phyloP scores from a whole-genome alignment of 164 flowering plant species.

The Houttuynia cordata region DNA sequence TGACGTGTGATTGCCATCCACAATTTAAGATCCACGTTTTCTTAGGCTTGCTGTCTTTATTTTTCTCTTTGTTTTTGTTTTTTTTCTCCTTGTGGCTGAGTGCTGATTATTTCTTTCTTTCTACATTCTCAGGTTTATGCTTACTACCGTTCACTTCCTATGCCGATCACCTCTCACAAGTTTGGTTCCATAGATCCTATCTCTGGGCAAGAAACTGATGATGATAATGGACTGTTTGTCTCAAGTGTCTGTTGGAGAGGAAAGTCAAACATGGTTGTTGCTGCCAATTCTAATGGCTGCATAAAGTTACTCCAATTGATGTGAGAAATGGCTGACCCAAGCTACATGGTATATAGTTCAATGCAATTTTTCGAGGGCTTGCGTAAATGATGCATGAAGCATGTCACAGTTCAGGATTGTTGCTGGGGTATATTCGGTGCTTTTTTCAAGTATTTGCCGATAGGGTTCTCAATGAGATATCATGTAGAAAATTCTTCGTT shows the following conservation, averaged over 20 bases:
- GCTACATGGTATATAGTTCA: not conserved
- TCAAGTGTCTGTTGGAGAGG: conserved; percentile 93
- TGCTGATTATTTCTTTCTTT: no score
- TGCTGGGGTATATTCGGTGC: not conserved
- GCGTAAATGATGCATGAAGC: not conserved
- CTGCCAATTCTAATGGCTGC: conserved; percentile 86
- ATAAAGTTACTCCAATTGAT: conserved; percentile 79
- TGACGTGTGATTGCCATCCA: no score
- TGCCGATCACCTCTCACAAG: conserved; percentile 83
- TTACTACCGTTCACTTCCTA: conserved; percentile 73
- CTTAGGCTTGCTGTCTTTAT: no score
- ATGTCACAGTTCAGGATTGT: not conserved
- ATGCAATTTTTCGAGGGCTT: not conserved
- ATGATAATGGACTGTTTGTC: conserved; percentile 79
- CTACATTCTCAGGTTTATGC: conserved; percentile 56
- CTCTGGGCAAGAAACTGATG: conserved; percentile 75
- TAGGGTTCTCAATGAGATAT: not conserved
- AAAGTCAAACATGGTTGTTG: conserved; percentile 67
- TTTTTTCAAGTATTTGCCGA: not conserved
- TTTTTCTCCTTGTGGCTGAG: not conserved
- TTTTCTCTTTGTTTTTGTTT: not conserved
- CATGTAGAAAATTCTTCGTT: not conserved
- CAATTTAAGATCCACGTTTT: no score
- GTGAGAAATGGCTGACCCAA: conserved; percentile 12
- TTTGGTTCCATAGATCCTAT: conserved; percentile 87